Evolutionary conservation across 1,284 basidiomycete genomes (phyloP), one percentile per base, ranked within the genome.

Genomic region (Lentinus polychrous): DNA sequence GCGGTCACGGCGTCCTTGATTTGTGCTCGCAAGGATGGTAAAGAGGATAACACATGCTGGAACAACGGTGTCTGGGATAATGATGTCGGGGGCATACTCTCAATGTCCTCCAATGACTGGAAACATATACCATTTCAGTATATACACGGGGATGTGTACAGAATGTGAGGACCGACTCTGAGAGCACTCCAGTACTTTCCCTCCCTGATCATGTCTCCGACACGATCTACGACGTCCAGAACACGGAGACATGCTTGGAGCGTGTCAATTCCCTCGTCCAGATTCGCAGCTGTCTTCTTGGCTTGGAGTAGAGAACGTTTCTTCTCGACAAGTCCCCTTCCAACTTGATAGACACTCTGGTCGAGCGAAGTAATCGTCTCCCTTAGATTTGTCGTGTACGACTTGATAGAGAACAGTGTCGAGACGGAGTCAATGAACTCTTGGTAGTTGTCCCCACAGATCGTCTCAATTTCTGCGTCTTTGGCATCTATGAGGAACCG

Each of bases 391-490:
- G 82, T 83, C 43, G 87, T 91, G 64, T 89, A 90, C 2, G 86
- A 92, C 59, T 97, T 88, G 62, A 99, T 94, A 43, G 88, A 91
- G 66, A 98, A 86, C 48, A 99, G 75, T 3, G 94, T 97, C 31
- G 94, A 93, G 8, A 98, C 94, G 7, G 94, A 96, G 18, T 86
- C 85, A 20, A 97, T 93, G 63, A 99, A 99, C 65, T 99, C 96
- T 71, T 95, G 91, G 64, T 99, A 97, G 66, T 98, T 98, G 57
- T 89, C 86, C 50, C 86, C 82, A 68, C 96, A 99, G 67, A 98
- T 94, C 51, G 80, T 82, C 71, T 98, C 92, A 61, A 99, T 99
- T 68, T 99, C 94, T 49, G 79, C 76, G 64, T 99, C 96, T 70
- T 98, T 97, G 55, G 92, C 83, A 59, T 89, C 82, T 44, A 98